Base-by-base conservation (phyloP, 805 yeast species). In the Candida berthetii region DNA sequence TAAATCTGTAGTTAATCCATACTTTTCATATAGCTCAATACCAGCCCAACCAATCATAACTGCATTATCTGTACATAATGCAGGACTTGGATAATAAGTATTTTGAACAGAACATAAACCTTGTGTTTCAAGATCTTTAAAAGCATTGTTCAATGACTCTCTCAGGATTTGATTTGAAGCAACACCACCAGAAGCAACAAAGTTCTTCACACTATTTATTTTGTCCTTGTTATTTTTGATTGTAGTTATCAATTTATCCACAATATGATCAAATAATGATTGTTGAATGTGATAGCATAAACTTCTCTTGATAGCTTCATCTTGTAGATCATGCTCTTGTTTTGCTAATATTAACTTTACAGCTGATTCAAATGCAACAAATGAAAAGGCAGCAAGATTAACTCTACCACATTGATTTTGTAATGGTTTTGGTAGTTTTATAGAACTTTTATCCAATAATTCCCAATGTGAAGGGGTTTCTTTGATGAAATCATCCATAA, bases 41-140 rank as follows among this genome's bases (percentile, higher is more conserved):
- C 97, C 99, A 0, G 98, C 96, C 80, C 95, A 87, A 1, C 96
- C 99, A 40, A 93, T 93, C 99, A 93, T 93, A 2, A 88, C 77
- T 0, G 97, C 96, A 60, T 93, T 93, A 55, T 93, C 99, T 0
- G 97, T 88, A 57, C 99, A 93, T 45, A 89, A 65, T 2, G 71
- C 62, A 2, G 80, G 66, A 17, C 76, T 79, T 0, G 97, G 96
- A 52, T 80, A 87, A 48, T 76, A 76, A 36, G 80, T 76, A 1
- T 57, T 50, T n/a, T 60, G 42, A 53, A 68, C 53, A 49, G 24
- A n/a, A 6, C 27, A 34, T 7, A n/a, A n/a, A 2, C 27, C 16
- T n/a, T 20, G 14, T 20, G 36, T 11, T 16, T 38, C 61, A 46
- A 35, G 50, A 19, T 36, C 24, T 3, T 60, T 40, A n/a, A 78